Percentiles rank a stretch among this genome's conserved stretches.
Conservation (phyloP, 371 early-diverging fungal genomes). For the Mortierella sp. region DNA sequence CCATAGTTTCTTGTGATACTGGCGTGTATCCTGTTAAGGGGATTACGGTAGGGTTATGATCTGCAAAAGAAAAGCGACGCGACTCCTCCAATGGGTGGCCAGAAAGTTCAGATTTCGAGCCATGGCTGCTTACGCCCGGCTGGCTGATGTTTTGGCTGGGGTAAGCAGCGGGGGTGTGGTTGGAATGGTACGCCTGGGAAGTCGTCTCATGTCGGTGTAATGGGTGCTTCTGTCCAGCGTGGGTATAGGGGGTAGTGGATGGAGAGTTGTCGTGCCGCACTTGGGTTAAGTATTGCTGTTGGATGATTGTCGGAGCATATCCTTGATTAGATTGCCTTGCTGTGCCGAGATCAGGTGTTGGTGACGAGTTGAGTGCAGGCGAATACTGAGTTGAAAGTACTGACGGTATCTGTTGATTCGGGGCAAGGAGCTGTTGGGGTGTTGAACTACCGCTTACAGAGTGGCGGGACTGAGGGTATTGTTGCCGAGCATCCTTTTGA, state of each 20-base stretch:
- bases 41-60: neutral
- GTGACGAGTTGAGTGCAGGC: neutral
- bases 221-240: neutral
- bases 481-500: neutral
- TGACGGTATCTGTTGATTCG: neutral
- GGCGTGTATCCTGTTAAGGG: constrained; percentile 39
- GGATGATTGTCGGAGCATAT: neutral
- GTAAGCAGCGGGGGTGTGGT: neutral
- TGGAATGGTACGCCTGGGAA: neutral
- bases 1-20: neutral
- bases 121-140: neutral
- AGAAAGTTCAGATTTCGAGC: neutral
- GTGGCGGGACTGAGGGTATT: neutral
- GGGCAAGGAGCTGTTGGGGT: neutral
- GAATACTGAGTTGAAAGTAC: neutral
- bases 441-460: neutral
- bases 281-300: neutral
- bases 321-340: neutral
- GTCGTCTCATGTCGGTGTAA: neutral
- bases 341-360: neutral
- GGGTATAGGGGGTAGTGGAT: neutral
- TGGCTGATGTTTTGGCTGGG: neutral
- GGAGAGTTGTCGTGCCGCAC: neutral
- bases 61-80: constrained; percentile 1
- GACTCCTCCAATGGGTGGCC: neutral